These are phyloP conservation scores for Colletotrichum phormii DNA, from an alignment of 2,329 filamentous ascomycete species.

Conservation along the genomic window DNA sequence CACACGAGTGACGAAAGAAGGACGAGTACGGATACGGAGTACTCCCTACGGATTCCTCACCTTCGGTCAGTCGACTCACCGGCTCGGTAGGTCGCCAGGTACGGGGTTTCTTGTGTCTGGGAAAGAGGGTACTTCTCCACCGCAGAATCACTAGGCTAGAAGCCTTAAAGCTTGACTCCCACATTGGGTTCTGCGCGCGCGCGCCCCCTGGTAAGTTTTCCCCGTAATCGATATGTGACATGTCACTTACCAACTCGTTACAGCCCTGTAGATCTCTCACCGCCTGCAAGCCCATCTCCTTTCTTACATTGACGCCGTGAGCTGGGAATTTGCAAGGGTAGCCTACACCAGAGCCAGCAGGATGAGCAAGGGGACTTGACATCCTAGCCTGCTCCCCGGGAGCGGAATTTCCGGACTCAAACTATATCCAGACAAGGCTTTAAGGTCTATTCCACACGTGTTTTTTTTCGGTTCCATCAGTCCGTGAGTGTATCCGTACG, in stretches of 20 bases:
- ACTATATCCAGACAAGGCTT: neutral
- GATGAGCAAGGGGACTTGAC: neutral
- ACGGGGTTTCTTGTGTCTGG: neutral
- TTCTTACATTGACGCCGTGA: neutral
- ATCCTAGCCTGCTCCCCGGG: slow-evolving; percentile 4
- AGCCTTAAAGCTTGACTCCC: slow-evolving; percentile 34
- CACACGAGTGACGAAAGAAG: neutral
- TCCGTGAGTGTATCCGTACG: neutral
- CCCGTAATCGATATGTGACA: slow-evolving; percentile 25
- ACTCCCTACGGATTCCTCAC: neutral
- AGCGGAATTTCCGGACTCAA: neutral
- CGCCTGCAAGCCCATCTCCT: slow-evolving; percentile 18
- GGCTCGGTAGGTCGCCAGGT: slow-evolving; percentile 1
- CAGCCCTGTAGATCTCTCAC: slow-evolving; percentile 35
- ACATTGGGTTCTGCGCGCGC: neutral
- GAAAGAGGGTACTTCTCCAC: slow-evolving; percentile 22
- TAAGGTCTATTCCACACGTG: neutral
- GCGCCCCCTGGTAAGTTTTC: neutral
- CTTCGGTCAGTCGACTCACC: slow-evolving; percentile 28
- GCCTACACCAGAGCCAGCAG: neutral
- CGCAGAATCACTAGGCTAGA: slow-evolving; percentile 26
- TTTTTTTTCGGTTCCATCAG: neutral
- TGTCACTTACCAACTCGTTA: slow-evolving; percentile 24
- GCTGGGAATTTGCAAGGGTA: slow-evolving; percentile 1
- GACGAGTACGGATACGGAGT: neutral